Conservation (phyloP, 441 rosid species). For the Adansonia gregorii region DNA sequence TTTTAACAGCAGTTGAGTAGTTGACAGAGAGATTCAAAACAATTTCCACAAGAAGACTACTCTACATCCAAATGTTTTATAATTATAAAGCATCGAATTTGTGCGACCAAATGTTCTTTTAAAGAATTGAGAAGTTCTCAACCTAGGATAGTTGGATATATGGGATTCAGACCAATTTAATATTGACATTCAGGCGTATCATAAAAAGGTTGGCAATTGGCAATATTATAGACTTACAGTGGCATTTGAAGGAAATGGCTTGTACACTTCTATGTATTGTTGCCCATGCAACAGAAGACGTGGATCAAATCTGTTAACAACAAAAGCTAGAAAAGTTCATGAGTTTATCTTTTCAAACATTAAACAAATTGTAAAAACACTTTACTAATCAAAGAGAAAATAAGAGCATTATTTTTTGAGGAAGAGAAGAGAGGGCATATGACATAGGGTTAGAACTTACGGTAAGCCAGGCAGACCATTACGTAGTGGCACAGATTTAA, state of each 20-base stretch:
- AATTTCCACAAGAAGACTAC: neutral
- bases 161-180: neutral
- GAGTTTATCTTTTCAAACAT: constrained; percentile 7
- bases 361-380: neutral
- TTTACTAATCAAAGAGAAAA: neutral
- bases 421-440: neutral
- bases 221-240: constrained; percentile 47
- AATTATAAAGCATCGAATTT: neutral
- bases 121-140: constrained; percentile 11
- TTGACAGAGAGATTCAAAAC: neutral
- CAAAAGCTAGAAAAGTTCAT: constrained; percentile 6
- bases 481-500: constrained; percentile 37
- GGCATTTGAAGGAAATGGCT: constrained; percentile 75
- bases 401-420: neutral
- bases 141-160: neutral
- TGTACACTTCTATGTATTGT: constrained; percentile 80
- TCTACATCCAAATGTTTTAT: neutral
- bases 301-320: constrained; percentile 60
- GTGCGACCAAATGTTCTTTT: neutral
- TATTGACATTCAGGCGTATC: neutral
- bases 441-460: constrained; percentile 45
- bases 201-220: constrained; percentile 4
- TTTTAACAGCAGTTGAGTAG: neutral
- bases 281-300: constrained; percentile 89
- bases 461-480: constrained; percentile 57